phyloP scores from a whole-genome alignment of 1,284 basidiomycete genomes.

The Takashimella tepidaria region DNA sequence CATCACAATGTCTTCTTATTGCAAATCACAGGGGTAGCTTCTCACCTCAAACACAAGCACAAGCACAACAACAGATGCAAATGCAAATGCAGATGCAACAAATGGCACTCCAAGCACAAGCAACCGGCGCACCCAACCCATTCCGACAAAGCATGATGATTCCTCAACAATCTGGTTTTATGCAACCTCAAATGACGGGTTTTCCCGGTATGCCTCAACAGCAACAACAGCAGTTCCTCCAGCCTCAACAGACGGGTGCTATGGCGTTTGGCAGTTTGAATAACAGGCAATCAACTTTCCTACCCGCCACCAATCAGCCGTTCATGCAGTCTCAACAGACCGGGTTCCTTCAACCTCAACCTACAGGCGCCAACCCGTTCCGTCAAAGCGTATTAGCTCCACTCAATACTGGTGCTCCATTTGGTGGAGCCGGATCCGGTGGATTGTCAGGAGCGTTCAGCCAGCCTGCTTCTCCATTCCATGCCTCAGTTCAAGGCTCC shows the following conservation, averaged over 20 bases:
- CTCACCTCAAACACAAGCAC: constrained; percentile 4
- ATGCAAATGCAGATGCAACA: constrained; percentile 9
- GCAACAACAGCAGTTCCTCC: constrained; percentile 40
- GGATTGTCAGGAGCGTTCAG: constrained; percentile 34
- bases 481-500: constrained; percentile 31
- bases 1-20: not conserved
- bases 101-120: constrained; percentile 21
- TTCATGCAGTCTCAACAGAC: constrained; percentile 48
- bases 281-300: constrained; percentile 45
- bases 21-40: not conserved
- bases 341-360: constrained; percentile 59
- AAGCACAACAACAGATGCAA: not conserved
- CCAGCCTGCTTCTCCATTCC: constrained; percentile 62
- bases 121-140: constrained; percentile 56
- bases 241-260: constrained; percentile 48
- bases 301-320: constrained; percentile 47
- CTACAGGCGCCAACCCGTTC: constrained; percentile 72
- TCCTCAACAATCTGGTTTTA: constrained; percentile 53
- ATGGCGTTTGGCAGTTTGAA: constrained; percentile 39
- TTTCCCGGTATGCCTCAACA: constrained; percentile 48
- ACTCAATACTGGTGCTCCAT: constrained; percentile 4
- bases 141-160: constrained; percentile 58
- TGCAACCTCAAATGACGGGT: constrained; percentile 60
- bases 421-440: not conserved
- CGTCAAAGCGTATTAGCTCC: constrained; percentile 47